Evolutionary conservation across 2,329 filamentous ascomycete genomes (phyloP), one percentile per base, ranked within the genome.

Genomic region (Gremmenia infestans): DNA sequence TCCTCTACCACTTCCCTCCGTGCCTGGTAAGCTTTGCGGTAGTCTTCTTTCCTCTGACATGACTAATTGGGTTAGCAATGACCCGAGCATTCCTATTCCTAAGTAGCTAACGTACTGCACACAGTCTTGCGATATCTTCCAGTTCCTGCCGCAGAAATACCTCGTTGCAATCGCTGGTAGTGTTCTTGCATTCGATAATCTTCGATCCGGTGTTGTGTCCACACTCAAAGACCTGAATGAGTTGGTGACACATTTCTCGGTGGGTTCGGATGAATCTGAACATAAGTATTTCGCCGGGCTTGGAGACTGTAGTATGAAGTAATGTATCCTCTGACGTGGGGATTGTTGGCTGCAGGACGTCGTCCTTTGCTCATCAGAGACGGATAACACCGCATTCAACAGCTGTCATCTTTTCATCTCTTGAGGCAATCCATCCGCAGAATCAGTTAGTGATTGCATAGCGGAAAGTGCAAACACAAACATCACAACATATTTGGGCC

Each of bases 121-220:
- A 68, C 17, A 59, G 50, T 22, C 57, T 60, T 46, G 55, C 46
- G 7, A 51, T 53, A 54, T 61, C 54, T 49, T 63, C 59, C 17
- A 67, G 45, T n/a, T 63, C 65, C 52, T 62, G 62, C 49, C 59
- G 63, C 25, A 67, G 46, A 53, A 67, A 68, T 2, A 64, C 52
- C 15, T 53, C 58, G 28, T 60, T 56, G 42, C 65, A 67, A 40
- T 61, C 40, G 14, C 32, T 50, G 19, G 54, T 59, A 23, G 59
- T 59, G 5, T 56, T 56, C 9, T 56, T 57, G 54, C 65, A 68
- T 36, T 32, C 49, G 17, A 66, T 48, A 14, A 49, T 48, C 50
- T 58, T 56, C 3, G 61, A 59, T 11, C 49, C 19, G 46, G 52
- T 62, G 9, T 55, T 60, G 54, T 68, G 67, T 12, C 61, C 63